Evolutionary conservation across 2,329 filamentous ascomycete species (phyloP), one percentile per base, ranked within the genome.

Genomic region (Aspergillus niger): DNA sequence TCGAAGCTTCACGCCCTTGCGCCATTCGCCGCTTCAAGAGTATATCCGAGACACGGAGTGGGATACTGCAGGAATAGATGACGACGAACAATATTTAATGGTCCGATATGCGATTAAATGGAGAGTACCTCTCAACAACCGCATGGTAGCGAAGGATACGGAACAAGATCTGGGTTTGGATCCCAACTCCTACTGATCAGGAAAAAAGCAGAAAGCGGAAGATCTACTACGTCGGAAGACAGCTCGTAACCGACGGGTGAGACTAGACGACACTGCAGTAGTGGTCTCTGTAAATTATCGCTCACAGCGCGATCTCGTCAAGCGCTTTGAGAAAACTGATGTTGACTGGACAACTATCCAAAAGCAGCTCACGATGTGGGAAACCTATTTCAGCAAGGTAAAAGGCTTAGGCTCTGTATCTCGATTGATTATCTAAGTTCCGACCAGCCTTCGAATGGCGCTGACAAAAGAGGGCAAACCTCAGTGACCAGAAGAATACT

Each of bases 381-480:
- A 30, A 44, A 64, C 60, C 58, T 72, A 10, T 67, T 60, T 20
- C 59, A 55, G 65, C 36, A 30, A 43, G 65, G 61, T 30, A 71
- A 72, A 57, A 67, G 66, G 58, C 61, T 70, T 13, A 59, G 57
- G n/a, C 62, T 72, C 47, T 30, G 57, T 41, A 69, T 71, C 30
- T 65, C 63, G 2, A 66, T 72, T 30, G 70, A 69, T 44, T 73
- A 74, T 51, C 58, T 72, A 62, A 69, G 71, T 38, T 51, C 49
- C 28, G 28, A 51, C n/a, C 49, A 10, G 28, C 11, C 32, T 51
- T 38, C 13, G 6, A 51, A 8, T 38, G 28, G 28, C 15, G 1
- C 49, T 36, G 49, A 51, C 20, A 51, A 51, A 36, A 30, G 26
- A 36, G 28, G 28, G 11, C n/a, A 51, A 36, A 63, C 56, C 59